phyloP scores from a whole-genome alignment of 148 eudicot species.

The Cornus suecica region DNA sequence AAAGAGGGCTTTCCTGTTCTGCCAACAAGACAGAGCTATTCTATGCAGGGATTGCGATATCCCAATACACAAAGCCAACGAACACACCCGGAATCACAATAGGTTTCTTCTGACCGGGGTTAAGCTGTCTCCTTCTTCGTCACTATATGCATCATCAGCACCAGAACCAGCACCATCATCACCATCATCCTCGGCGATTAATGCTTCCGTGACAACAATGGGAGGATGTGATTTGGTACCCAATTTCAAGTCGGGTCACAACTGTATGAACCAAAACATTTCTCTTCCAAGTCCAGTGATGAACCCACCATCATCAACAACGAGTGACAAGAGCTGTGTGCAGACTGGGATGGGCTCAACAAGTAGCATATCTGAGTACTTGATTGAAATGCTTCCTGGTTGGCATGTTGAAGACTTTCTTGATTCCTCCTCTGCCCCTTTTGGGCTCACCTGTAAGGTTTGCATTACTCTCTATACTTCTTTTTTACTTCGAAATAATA shows the following conservation, averaged over 20 bases:
- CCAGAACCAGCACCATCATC: slow-evolving; percentile 17
- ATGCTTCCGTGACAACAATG: not conserved
- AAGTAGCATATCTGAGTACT: slow-evolving; percentile 66
- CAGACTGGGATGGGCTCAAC: not conserved
- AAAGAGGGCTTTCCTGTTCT: slow-evolving; percentile 68
- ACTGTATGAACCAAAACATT: slow-evolving; percentile 14
- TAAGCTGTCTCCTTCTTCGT: slow-evolving; percentile 40
- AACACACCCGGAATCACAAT: slow-evolving; percentile 57
- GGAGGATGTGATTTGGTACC: slow-evolving; percentile 22
- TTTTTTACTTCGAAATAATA: too few relatives aligned
- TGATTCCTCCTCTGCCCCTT: slow-evolving; percentile 41
- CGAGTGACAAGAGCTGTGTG: not conserved
- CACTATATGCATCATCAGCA: slow-evolving; percentile 17
- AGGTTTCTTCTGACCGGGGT: slow-evolving; percentile 72
- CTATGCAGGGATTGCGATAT: slow-evolving; percentile 72
- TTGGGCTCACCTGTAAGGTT: slow-evolving; percentile 46
- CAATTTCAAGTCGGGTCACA: slow-evolving; percentile 21
- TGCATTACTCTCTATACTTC: slow-evolving; percentile 5
- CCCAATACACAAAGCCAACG: slow-evolving; percentile 67
- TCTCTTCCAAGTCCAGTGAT: slow-evolving; percentile 1
- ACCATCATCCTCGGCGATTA: slow-evolving; percentile 3
- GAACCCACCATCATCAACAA: slow-evolving; percentile 8
- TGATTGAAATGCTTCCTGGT: slow-evolving; percentile 72
- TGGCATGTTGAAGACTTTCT: slow-evolving; percentile 83
- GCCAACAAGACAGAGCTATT: slow-evolving; percentile 79